Conservation (phyloP, 2,329 filamentous ascomycete species). For the Stagonosporopsis cucurbitacearum region DNA sequence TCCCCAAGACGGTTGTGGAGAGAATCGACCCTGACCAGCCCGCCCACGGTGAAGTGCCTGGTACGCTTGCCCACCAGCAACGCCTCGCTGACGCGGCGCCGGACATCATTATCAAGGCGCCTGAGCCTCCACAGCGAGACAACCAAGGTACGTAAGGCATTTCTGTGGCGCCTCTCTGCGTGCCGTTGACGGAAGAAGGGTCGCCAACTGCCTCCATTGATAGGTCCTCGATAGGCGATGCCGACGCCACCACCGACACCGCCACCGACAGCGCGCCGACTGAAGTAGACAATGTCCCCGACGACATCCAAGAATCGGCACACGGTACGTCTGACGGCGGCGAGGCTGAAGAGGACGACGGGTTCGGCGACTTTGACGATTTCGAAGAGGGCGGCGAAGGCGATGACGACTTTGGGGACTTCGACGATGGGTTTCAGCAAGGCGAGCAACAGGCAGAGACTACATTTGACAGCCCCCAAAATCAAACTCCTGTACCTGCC, state of each 20-base stretch:
- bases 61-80: slow-evolving; percentile 63
- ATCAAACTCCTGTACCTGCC: slow-evolving; percentile 49
- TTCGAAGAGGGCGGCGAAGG: slow-evolving; percentile 61
- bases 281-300: slow-evolving; percentile 3
- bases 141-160: slow-evolving; percentile 62
- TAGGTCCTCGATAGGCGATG: slow-evolving; percentile 57
- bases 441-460: slow-evolving; percentile 48
- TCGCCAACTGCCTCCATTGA: slow-evolving; percentile 59
- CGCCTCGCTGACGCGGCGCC: slow-evolving; percentile 65
- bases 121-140: slow-evolving; percentile 53
- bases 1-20: slow-evolving; percentile 67
- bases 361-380: slow-evolving; percentile 71
- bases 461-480: slow-evolving; percentile 49
- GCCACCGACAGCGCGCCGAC: slow-evolving; percentile 10
- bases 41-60: slow-evolving; percentile 67
- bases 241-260: slow-evolving; percentile 24
- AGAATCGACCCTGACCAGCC: slow-evolving; percentile 64
- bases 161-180: slow-evolving; percentile 53
- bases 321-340: slow-evolving; percentile 29
- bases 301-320: slow-evolving; percentile 18
- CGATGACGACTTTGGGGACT: slow-evolving; percentile 59
- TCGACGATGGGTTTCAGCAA: slow-evolving; percentile 56
- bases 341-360: slow-evolving; percentile 66
- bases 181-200: slow-evolving; percentile 68
- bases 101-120: slow-evolving; percentile 61